Percentiles rank a stretch among this genome's conserved stretches.
These are phyloP conservation scores for Typha latifolia DNA, from an alignment of 176 grass and related monocot genomes.

Conservation along the genomic window DNA sequence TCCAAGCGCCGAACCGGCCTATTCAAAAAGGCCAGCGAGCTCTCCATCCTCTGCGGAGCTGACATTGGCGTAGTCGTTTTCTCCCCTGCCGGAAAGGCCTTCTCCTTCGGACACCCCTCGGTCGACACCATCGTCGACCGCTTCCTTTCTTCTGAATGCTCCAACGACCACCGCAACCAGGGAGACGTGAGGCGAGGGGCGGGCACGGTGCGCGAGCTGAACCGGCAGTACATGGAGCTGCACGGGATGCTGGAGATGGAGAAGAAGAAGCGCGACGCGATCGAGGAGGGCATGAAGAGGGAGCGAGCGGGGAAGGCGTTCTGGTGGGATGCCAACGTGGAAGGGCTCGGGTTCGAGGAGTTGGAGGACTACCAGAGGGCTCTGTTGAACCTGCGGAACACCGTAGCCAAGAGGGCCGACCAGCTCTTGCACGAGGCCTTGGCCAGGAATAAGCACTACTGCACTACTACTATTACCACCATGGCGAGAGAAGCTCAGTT, in stretches of 20 bases:
- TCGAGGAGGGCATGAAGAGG: slow-evolving; percentile 10
- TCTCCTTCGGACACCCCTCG: slow-evolving; percentile 29
- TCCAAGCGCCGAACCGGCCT: slow-evolving; percentile 21
- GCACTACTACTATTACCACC: not conserved
- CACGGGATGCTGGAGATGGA: slow-evolving; percentile 12
- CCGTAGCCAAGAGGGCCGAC: slow-evolving; percentile 14
- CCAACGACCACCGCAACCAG: not conserved
- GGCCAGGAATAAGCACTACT: not conserved
- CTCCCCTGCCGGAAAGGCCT: slow-evolving; percentile 25
- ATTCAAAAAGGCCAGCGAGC: slow-evolving; percentile 28
- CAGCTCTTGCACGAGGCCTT: slow-evolving; percentile 15
- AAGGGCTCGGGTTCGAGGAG: slow-evolving; percentile 6
- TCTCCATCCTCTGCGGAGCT: slow-evolving; percentile 22
- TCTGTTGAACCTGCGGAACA: slow-evolving; percentile 3
- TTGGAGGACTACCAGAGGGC: slow-evolving; percentile 12
- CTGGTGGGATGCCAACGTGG: slow-evolving; percentile 13
- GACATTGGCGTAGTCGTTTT: slow-evolving; percentile 20
- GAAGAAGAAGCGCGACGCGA: slow-evolving; percentile 9
- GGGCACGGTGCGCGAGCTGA: slow-evolving; percentile 7
- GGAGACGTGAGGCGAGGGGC: not conserved
- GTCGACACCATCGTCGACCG: slow-evolving; percentile 20
- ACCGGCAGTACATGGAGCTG: slow-evolving; percentile 21
- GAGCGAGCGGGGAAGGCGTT: not conserved
- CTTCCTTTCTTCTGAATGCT: not conserved
- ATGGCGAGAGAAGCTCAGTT: not conserved